phyloP scores from a whole-genome alignment of 495 filamentous ascomycete species.

The Hypomontagnella submonticulosa region DNA sequence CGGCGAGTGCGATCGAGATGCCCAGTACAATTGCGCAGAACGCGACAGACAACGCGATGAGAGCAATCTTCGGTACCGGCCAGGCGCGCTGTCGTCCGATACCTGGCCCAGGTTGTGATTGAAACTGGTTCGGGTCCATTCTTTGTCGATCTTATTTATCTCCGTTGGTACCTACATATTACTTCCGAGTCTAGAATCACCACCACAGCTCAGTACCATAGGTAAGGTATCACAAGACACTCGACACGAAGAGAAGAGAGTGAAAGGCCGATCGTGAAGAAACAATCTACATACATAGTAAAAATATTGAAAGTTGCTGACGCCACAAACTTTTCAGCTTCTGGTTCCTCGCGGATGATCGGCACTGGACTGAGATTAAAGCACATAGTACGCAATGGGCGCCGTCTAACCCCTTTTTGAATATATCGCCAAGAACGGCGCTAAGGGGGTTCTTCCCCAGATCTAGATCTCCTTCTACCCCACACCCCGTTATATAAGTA shows the following conservation, averaged over 20 bases:
- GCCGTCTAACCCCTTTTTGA: conserved; percentile 10
- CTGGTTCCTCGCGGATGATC: conserved; percentile 4
- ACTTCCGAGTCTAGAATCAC: neutral
- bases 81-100: conserved; percentile 8
- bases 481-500: too few relatives aligned
- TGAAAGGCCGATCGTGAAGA: neutral
- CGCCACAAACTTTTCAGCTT: conserved; percentile 6
- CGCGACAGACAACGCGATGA: conserved; percentile 38
- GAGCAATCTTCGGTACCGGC: conserved; percentile 13
- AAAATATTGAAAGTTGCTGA: too few relatives aligned
- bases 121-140: conserved; percentile 17
- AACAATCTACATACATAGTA: too few relatives aligned
- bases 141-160: conserved; percentile 2
- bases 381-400: conserved; percentile 33
- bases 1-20: conserved; percentile 31
- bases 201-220: too few relatives aligned
- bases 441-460: conserved; percentile 14
- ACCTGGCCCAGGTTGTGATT: conserved; percentile 6
- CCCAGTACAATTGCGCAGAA: conserved; percentile 45
- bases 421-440: conserved; percentile 15
- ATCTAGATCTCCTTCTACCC: neutral
- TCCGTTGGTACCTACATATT: neutral
- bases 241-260: neutral
- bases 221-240: neutral
- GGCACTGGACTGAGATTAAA: conserved; percentile 1